Base-by-base conservation (phyloP, 2,329 filamentous ascomycete genomes). In the Claviceps lovelessii region DNA sequence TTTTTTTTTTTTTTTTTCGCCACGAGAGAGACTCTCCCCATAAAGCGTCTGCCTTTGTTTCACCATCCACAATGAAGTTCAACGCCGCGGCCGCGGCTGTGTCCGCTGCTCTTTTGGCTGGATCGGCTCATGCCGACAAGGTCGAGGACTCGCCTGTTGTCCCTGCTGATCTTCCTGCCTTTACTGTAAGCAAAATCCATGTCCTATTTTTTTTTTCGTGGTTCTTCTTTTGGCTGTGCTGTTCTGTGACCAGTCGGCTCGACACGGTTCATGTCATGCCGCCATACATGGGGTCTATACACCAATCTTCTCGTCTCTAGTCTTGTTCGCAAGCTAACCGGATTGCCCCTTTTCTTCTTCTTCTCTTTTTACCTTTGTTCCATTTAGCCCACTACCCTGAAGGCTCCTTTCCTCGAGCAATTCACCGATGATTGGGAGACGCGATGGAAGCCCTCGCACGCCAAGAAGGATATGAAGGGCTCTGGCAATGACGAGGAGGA, bases 371-470 rank as follows among this genome's bases (percentile, higher is more conserved):
- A 4, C n/a, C n/a, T 41, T n/a, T 31, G 23, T 15, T 31, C 4
- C 45, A 47, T 31, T 29, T 67, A 98, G 91, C 90, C 93, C 57
- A 88, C 90, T 61, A 80, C 76, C 59, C 71, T 97, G 66, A 93
- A 96, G 76, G 93, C 85, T 62, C 88, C 90, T 58, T 98, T 98
- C 81, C 76, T 97, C 61, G 93, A 98, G 78, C 93, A 98, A 74
- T 98, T 98, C 78, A 95, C 88, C 73, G 87, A 94, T 63, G 90
- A 88, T 74, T 97, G 91, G 91, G 86, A 96, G 63, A 76, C 80
- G 61, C 81, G 90, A 75, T 98, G 93, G 93, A 90, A 91, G 75
- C 82, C 86, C 56, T 97, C 91, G 51, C 86, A 93, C 70, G 93
- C 93, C 62, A 97, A 97, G 83, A 98, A 98, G 83, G 86, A 91